These are phyloP conservation scores for Scedosporium aurantiacum DNA, from an alignment of 2,329 filamentous ascomycete species.

Conservation along the genomic window DNA sequence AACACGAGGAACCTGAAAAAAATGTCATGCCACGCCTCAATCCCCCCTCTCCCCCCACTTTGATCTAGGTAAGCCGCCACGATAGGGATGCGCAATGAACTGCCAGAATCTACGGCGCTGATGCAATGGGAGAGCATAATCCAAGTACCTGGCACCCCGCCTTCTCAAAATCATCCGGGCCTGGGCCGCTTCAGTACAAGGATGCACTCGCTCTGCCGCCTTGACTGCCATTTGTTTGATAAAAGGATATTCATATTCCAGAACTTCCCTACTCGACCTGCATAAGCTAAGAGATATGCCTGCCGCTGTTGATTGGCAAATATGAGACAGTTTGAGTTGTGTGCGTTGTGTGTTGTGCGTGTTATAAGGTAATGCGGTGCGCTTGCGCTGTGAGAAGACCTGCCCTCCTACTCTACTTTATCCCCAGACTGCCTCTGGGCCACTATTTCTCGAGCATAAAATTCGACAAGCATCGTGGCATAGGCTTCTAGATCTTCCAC, in stretches of 20 bases:
- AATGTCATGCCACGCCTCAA: no score
- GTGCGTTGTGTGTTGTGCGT: not conserved
- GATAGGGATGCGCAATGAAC: no score
- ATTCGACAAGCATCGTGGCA: constrained; percentile 96
- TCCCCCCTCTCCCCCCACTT: no score
- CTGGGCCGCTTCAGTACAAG: not conserved
- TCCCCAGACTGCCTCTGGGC: constrained; percentile 16
- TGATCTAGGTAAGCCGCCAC: no score
- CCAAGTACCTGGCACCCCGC: no score
- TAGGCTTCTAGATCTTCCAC: constrained; percentile 96
- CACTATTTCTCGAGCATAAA: constrained; percentile 86
- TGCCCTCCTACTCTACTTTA: not conserved
- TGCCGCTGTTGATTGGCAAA: no score
- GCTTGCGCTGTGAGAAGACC: not conserved
- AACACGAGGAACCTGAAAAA: no score
- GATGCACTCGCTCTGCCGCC: not conserved
- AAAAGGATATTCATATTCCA: not conserved
- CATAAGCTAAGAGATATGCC: not conserved
- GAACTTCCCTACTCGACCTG: not conserved
- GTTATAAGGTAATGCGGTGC: no score
- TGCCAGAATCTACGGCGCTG: no score
- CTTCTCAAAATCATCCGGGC: not conserved
- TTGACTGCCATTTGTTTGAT: not conserved
- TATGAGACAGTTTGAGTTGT: not conserved
- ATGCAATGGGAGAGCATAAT: no score